A percentile compares a stretch with the other conserved stretches of the same genome.
Evolutionary conservation across 1,284 basidiomycete species (phyloP).

Genomic region (Cystobasidiaceae sp.): DNA sequence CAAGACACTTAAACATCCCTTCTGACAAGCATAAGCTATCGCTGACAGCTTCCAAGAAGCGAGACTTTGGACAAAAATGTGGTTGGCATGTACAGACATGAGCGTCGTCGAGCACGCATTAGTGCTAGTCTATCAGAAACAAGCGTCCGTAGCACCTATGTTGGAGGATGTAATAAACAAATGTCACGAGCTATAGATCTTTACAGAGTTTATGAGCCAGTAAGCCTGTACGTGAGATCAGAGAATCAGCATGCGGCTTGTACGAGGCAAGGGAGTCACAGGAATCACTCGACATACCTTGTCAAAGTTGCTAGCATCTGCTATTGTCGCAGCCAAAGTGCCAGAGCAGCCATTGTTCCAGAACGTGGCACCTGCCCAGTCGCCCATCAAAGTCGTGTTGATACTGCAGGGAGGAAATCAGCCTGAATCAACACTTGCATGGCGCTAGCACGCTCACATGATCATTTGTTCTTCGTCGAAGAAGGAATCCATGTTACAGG

Average conservation of each 20-base stretch:
- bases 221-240: not conserved
- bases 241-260: not conserved
- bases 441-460: slow-evolving; percentile 1
- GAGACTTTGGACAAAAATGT: too few relatives aligned
- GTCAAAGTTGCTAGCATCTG: slow-evolving; percentile 15
- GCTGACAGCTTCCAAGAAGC: too few relatives aligned
- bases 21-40: too few relatives aligned
- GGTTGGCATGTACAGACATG: too few relatives aligned
- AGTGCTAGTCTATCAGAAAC: too few relatives aligned
- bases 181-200: too few relatives aligned
- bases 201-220: slow-evolving; percentile 24
- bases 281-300: too few relatives aligned
- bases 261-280: not conserved
- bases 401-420: not conserved
- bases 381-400: slow-evolving; percentile 30
- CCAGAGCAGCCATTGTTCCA: slow-evolving; percentile 31
- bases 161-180: too few relatives aligned
- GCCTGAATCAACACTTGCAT: not conserved
- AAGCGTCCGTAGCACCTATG: too few relatives aligned
- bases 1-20: too few relatives aligned
- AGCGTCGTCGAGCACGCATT: too few relatives aligned
- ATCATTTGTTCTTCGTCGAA: slow-evolving; percentile 30
- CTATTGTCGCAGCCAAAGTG: slow-evolving; percentile 10
- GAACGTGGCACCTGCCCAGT: slow-evolving; percentile 32
- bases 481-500: slow-evolving; percentile 22